These are phyloP conservation scores for Geotrichum siamense DNA, from an alignment of 1,139 yeast species.

Conservation along the genomic window DNA sequence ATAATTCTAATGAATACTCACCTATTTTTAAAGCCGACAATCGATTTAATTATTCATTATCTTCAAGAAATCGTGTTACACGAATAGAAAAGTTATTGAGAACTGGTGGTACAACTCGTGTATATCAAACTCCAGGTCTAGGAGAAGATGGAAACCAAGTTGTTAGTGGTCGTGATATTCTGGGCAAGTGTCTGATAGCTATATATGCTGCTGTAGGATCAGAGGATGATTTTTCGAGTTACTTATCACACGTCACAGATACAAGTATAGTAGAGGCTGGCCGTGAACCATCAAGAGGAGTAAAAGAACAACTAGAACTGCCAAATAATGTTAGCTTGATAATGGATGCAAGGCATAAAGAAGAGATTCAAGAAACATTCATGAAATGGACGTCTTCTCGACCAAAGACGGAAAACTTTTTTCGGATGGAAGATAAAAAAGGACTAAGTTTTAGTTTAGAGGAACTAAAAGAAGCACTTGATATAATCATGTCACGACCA, in stretches of 20 bases:
- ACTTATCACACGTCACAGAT: background rate
- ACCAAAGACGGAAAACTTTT: constrained; percentile 23
- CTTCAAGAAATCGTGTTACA: background rate
- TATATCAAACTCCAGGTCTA: constrained; percentile 7
- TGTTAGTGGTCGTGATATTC: constrained; percentile 9
- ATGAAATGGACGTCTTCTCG: constrained; percentile 22
- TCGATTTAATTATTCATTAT: constrained; percentile 1
- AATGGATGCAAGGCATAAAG: constrained; percentile 16
- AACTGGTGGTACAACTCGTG: constrained; percentile 13
- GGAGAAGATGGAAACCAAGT: background rate
- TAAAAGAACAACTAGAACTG: constrained; percentile 12
- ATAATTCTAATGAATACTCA: constrained; percentile 12
- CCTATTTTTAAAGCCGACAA: constrained; percentile 13
- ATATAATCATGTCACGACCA: constrained; percentile 24
- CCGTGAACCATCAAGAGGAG: constrained; percentile 14
- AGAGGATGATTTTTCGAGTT: constrained; percentile 4
- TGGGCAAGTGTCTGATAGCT: constrained; percentile 4
- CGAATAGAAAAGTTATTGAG: constrained; percentile 11
- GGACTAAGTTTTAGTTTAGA: constrained; percentile 23
- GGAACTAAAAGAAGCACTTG: constrained; percentile 24
- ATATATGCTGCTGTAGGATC: constrained; percentile 12
- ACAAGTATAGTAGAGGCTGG: constrained; percentile 9
- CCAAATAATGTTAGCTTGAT: constrained; percentile 16
- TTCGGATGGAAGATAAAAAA: constrained; percentile 24
- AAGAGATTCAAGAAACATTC: constrained; percentile 16